Evolutionary conservation across 306 rosid genomes (phyloP), one percentile per base, ranked within the genome.

Genomic region (Vicia sativa): DNA sequence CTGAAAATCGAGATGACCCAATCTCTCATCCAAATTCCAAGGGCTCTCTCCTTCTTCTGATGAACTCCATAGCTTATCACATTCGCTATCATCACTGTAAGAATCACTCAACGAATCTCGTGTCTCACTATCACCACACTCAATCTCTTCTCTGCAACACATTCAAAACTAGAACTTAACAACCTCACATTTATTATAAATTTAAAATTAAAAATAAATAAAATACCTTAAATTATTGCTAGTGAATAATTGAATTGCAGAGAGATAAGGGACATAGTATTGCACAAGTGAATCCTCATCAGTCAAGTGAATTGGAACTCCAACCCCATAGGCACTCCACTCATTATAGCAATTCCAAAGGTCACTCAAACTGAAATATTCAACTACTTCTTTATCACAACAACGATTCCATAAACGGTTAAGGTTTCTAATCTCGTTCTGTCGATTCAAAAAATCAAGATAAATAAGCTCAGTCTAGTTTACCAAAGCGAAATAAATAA

Each of bases 311-410:
- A 95, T 81, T 0, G 92, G 92, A 49, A 95, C 99, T 71, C 95
- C 96, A 12, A 97, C 90, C 5, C 99, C 99, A 57, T 95, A 95
- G 0, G 95, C 99, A 74, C 99, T 95, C 95, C 91, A 89, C 84
- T 95, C 96, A 64, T 87, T 90, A 48, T 72, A 95, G 48, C 87
- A 70, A 56, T 89, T 84, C 99, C 99, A 95, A 9, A 95, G 87
- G 74, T 95, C 92, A 31, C 85, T 81, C 78, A 95, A 62, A 18
- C 88, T 82, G 80, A 95, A 90, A 79, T 79, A 90, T 68, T 95
- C 97, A 0, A 90, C 87, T 42, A 64, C 74, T 76, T 95, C 97
- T 78, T 90, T 90, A 79, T 90, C 92, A 91, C 95, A 87, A 2
- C 92, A 87, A 2, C 95, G 95, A 45, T 95, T 90, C 99, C 99